These are phyloP conservation scores for Pichia exigua DNA, from an alignment of 805 yeast genomes.

Conservation along the genomic window DNA sequence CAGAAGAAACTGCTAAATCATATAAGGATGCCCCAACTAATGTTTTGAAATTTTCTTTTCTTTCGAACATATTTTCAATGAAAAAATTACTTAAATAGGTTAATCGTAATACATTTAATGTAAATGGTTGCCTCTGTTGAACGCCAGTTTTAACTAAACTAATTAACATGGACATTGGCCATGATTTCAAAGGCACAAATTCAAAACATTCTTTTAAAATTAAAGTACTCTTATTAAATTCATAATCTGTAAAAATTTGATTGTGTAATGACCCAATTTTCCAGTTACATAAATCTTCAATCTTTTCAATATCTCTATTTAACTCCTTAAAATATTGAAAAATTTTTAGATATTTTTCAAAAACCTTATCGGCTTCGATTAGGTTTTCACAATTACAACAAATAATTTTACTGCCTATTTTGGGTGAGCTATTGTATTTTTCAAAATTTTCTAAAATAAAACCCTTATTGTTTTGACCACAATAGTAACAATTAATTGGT, in stretches of 20 bases:
- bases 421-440: neutral
- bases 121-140: conserved; percentile 4
- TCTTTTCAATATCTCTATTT: neutral
- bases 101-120: conserved; percentile 11
- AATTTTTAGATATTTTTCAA: neutral
- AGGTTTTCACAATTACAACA: conserved; percentile 6
- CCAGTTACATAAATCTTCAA: conserved; percentile 4
- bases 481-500: conserved; percentile 21
- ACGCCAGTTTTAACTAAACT: conserved; percentile 9
- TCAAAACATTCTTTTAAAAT: neutral
- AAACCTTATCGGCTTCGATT: neutral
- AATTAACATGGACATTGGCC: conserved; percentile 18
- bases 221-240: neutral
- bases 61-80: conserved; percentile 9
- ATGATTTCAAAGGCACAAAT: conserved; percentile 14
- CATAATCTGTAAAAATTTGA: neutral
- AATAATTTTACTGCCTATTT: neutral
- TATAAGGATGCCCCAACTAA: conserved; percentile 15
- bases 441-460: conserved; percentile 11
- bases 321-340: neutral
- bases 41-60: conserved; percentile 1
- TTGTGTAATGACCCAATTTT: no score
- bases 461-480: conserved; percentile 14
- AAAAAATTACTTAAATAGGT: conserved; percentile 10
- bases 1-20: conserved; percentile 13